A percentile compares a stretch with the other conserved stretches of the same genome.
Conservation (phyloP, 1,139 yeast species). For the Saccharomycopsis hybrid region DNA sequence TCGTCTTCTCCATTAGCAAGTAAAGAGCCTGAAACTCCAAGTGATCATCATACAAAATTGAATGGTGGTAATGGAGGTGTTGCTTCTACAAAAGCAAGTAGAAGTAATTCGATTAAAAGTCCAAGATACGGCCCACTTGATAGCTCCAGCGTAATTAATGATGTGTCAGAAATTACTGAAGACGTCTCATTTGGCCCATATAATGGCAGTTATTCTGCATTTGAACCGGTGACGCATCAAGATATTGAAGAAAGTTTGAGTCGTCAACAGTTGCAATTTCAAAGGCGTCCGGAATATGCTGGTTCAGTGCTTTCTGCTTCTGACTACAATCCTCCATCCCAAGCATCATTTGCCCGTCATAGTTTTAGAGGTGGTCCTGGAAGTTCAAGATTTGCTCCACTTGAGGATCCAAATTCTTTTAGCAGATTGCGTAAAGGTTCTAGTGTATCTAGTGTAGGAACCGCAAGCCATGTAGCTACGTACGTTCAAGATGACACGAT, state of each 20-base stretch:
- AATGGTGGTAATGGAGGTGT: neutral
- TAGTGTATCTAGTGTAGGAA: conserved; percentile 19
- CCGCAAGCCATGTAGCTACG: conserved; percentile 19
- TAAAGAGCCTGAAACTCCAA: no score
- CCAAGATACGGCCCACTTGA: conserved; percentile 10
- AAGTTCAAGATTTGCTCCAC: conserved; percentile 8
- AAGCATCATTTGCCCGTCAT: conserved; percentile 16
- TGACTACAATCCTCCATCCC: conserved; percentile 19
- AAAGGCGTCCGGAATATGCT: conserved; percentile 5
- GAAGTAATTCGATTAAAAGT: conserved; percentile 10
- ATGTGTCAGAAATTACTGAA: conserved; percentile 8
- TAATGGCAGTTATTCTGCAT: conserved; percentile 12
- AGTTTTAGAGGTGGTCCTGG: conserved; percentile 6
- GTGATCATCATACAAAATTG: neutral
- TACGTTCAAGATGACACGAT: conserved; percentile 21
- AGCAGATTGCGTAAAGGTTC: conserved; percentile 13
- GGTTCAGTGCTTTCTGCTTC: conserved; percentile 15
- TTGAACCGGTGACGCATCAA: conserved; percentile 21
- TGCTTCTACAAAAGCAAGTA: conserved; percentile 4
- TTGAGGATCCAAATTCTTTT: conserved; percentile 9
- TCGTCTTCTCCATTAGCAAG: no score
- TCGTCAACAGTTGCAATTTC: conserved; percentile 2
- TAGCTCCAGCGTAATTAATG: conserved; percentile 3
- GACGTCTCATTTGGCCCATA: conserved; percentile 9
- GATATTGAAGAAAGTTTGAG: conserved; percentile 18